phyloP scores from a whole-genome alignment of 805 yeast genomes.

The Wickerhamiella brachini region DNA sequence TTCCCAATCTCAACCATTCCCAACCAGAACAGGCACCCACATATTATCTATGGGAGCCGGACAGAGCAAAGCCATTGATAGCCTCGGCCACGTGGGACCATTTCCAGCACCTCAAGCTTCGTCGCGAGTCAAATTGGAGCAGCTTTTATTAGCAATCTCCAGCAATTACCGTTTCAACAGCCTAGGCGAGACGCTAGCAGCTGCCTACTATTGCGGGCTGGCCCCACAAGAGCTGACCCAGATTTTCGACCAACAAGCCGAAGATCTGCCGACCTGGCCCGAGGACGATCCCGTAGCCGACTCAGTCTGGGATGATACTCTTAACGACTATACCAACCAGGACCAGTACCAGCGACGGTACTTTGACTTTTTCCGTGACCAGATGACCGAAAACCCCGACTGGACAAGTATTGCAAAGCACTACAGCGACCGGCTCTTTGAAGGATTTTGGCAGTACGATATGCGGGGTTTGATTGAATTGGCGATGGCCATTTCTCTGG shows the following conservation, averaged over 20 bases:
- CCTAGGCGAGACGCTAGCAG: constrained; percentile 15
- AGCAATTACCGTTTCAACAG: constrained; percentile 20
- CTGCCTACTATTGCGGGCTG: constrained; percentile 28
- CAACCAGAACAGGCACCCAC: not conserved
- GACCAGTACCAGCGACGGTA: constrained; percentile 24
- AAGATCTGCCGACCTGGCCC: constrained; percentile 22
- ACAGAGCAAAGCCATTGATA: constrained; percentile 9
- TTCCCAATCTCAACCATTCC: not conserved
- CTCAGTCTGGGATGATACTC: constrained; percentile 22
- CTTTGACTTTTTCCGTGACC: constrained; percentile 28
- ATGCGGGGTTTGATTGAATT: constrained; percentile 25
- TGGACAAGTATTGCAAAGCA: constrained; percentile 22
- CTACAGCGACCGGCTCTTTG: constrained; percentile 16
- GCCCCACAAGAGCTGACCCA: constrained; percentile 19
- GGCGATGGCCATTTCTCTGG: constrained; percentile 25
- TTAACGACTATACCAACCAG: constrained; percentile 23
- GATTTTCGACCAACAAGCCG: constrained; percentile 20
- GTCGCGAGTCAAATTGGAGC: constrained; percentile 17
- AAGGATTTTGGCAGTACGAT: constrained; percentile 17
- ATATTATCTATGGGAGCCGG: constrained; percentile 2
- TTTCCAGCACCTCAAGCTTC: constrained; percentile 7
- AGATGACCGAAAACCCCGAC: constrained; percentile 22
- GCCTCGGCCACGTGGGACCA: constrained; percentile 11
- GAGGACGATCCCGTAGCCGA: constrained; percentile 29
- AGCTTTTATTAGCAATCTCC: constrained; percentile 23